Evolutionary conservation across 345 rosid species (phyloP), one percentile per base, ranked within the genome.

Genomic region (Sisymbrium altissimum): DNA sequence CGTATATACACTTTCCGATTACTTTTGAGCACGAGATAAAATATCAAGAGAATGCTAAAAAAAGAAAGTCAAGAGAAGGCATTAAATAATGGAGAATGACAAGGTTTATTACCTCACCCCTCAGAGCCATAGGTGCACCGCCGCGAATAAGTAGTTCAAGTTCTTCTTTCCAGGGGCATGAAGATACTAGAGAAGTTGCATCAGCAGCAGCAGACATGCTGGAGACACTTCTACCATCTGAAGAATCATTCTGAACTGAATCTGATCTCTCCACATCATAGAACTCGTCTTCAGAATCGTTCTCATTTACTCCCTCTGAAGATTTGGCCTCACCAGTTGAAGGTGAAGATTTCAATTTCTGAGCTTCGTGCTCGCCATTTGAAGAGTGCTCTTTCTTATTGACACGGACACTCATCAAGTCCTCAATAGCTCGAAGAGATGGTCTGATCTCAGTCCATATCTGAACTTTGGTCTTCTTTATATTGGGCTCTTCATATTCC

Each of bases 131-230:
- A 44, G 99, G 99, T 14, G 89, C 87, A 69, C 99, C 99, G 2
- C 98, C 99, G 38, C 92, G 97, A 78, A 95, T 91, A 81, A 95
- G 97, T 48, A 95, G 87, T 77, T 95, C 94, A 75, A 95, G 83
- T 81, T 95, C 99, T 79, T 95, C 94, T 77, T 83, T 95, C 88
- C 98, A 90, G 25, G 91, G 90, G 81, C 68, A 82, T 53, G 72
- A 79, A 73, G 90, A 78, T 73, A 75, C 93, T 21, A 50, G 55
- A 62, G 78, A 23, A 45, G 68, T 53, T 41, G 70, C 72, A 60
- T 81, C 87, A 57, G 71, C 74, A 64, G 57, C 27, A 44, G 54
- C 27, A 73, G 80, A 67, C 6, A 80, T 67, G 17, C 41, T 33
- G 56, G 81, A 54, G 73, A 77, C 64, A 75, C 70, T 81, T 39